Base-by-base conservation (phyloP, 768 basidiomycete species). In the Mrakia frigida region DNA sequence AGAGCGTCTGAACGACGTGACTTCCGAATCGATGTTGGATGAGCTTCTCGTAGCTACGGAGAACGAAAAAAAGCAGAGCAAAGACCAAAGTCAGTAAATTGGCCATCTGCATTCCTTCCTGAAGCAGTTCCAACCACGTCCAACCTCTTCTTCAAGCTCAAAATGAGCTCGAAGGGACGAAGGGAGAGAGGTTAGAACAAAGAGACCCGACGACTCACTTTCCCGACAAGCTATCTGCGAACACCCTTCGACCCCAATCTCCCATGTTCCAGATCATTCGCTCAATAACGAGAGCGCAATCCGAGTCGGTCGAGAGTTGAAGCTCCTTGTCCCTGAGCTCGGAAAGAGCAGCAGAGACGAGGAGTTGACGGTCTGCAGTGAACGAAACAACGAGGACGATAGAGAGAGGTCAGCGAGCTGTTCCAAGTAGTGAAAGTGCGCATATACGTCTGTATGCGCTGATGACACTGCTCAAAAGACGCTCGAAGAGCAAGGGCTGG, bases 221-320 rank as follows among this genome's bases (percentile, higher is more conserved):
- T 82, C 93, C 94, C 71, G 88, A 87, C 80, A 99, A 84, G 77
- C 90, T 89, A 83, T 97, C 95, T 75, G 93, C 84, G 78, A 98
- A 91, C 9, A 96, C 94, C 74, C 96, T 87, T 70, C 93, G 87
- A n/a, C 92, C 91, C 84, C 94, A 95, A 83, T 98, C 94, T 81
- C 97, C 94, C 92, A 98, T 94, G 2, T 94, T 94, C 81, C 94
- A 88, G 14, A 89, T 82, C 87, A 98, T 90, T 79, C 95, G 87
- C 83, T 99, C 97, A 73, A 99, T 83, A 65, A 98, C 88, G 16
- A 91, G 86, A 0, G 95, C 94, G 81, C 93, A 95, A 77, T 98
- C 94, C 7, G 93, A 92, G 83, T 99, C 97, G 0, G 94, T 94
- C 0, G 94, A 90, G 16, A 97, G 88, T 77, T 91, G 89, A 71